Base-by-base conservation (phyloP, 805 yeast species). In the Kazachstania viticola region DNA sequence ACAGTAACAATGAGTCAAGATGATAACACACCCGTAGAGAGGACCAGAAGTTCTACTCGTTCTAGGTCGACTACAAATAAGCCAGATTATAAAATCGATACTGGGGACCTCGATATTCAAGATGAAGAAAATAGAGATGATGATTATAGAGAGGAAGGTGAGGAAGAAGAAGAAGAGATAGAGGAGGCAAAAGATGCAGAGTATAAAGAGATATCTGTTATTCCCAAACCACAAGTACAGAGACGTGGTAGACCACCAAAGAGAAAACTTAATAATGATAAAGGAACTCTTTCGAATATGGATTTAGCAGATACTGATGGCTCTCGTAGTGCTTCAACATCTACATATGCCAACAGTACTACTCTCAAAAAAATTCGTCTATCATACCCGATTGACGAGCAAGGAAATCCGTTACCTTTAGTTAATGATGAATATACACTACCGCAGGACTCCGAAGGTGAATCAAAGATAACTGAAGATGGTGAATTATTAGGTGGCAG, bases 401-500 rank as follows among this genome's bases (percentile, higher is more conserved):
- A 74, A 17, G 94, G 93, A 2, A 70, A 73, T 35, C 76, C 79
- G 12, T 60, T 74, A 32, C 65, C 66, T 18, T 66, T 87, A 5
- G 62, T 61, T 15, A 70, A 78, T 48, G 95, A 85, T 50, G 96
- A 88, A 61, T 76, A 78, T 28, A 74, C 70, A 6, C 65, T 84
- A 12, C 79, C 79, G 2, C 78, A 69, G 40, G 96, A 88, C 55
- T 71, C 73, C 6, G 73, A 71, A 35, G 97, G 96, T 30, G 81
- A 78, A 37, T 65, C 50, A 7, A 88, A 88, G 53, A 71, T 88
- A 24, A 75, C 73, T 42, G 63, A 52, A 25, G 50, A 67, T 37
- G 97, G 97, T 18, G 65, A 67, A 29, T 61, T 88, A 37, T 51
- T 56, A 27, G 94, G 80, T 4, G 87, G 74, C 13, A 69, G 96